Conservation (phyloP, 768 basidiomycete species). For the Mycena kentingensis region DNA sequence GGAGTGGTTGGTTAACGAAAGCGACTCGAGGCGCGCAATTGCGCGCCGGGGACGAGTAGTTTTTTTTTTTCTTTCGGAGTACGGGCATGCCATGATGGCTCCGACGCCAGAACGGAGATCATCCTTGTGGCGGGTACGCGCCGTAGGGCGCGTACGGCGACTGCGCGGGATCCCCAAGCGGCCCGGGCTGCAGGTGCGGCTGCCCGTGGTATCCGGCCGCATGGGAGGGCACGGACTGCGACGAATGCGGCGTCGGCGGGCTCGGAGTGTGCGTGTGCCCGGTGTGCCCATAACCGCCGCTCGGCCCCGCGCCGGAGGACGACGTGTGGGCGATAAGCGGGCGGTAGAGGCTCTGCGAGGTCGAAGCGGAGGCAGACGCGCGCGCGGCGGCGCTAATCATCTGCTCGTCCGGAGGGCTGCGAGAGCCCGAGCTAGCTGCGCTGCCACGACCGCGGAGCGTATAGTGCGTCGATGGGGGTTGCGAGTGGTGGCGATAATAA, state of each 20-base stretch:
- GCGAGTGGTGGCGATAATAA: background rate
- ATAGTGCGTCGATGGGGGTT: background rate
- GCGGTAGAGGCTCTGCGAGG: background rate
- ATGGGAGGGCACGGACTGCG: no score
- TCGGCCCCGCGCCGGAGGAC: no score
- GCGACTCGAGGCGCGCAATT: no score
- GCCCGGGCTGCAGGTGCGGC: no score
- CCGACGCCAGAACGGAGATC: no score
- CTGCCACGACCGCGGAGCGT: background rate
- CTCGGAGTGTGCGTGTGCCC: background rate
- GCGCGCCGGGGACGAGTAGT: no score
- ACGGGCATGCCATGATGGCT: no score
- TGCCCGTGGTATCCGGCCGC: background rate
- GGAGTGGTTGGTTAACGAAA: no score
- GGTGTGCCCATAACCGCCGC: background rate
- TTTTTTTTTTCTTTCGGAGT: no score
- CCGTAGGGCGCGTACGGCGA: background rate
- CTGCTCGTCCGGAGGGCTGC: background rate
- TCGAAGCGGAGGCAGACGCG: no score
- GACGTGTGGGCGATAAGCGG: background rate
- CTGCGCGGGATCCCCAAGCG: no score
- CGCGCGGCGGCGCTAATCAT: background rate
- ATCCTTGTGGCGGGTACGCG: background rate
- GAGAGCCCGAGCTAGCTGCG: no score
- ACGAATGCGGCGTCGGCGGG: background rate